Conservation (phyloP, 148 eudicot species). For the Rhododendron williamsianum region DNA sequence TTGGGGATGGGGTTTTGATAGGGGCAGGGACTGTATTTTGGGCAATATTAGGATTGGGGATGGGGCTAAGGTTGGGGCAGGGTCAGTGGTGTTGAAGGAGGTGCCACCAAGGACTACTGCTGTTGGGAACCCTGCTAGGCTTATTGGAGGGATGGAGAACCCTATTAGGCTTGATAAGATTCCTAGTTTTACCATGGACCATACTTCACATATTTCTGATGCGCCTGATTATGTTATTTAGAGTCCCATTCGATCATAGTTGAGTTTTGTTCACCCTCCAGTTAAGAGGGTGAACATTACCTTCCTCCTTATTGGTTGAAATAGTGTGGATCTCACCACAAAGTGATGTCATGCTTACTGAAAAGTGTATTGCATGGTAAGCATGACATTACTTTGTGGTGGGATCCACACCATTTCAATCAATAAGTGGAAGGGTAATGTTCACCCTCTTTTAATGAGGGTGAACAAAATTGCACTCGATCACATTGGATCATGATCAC, state of each 20-base stretch:
- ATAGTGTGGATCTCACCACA: too few species aligned
- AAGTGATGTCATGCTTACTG: too few species aligned
- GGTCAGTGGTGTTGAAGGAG: conserved; percentile 63
- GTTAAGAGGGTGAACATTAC: too few species aligned
- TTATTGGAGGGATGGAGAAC: conserved; percentile 63
- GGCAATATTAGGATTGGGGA: conserved; percentile 71
- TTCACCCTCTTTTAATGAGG: too few species aligned
- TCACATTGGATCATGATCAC: not conserved
- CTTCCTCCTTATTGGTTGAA: too few species aligned
- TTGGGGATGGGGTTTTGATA: conserved; percentile 74
- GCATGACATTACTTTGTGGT: too few species aligned
- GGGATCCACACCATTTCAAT: too few species aligned
- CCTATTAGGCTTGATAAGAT: conserved; percentile 44
- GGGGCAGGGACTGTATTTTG: conserved; percentile 80
- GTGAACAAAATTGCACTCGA: too few species aligned
- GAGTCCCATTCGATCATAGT: not conserved
- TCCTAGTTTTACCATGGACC: conserved; percentile 77
- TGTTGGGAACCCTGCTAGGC: conserved; percentile 80
- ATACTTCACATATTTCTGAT: conserved; percentile 50
- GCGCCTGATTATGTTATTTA: conserved; percentile 74
- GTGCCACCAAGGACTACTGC: conserved; percentile 62
- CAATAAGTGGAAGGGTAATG: too few species aligned
- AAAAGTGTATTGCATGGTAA: too few species aligned
- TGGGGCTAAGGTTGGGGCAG: conserved; percentile 82
- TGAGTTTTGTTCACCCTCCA: too few species aligned